Base-by-base conservation (phyloP, 768 basidiomycete species). In the Hemileccinum rubropunctum region DNA sequence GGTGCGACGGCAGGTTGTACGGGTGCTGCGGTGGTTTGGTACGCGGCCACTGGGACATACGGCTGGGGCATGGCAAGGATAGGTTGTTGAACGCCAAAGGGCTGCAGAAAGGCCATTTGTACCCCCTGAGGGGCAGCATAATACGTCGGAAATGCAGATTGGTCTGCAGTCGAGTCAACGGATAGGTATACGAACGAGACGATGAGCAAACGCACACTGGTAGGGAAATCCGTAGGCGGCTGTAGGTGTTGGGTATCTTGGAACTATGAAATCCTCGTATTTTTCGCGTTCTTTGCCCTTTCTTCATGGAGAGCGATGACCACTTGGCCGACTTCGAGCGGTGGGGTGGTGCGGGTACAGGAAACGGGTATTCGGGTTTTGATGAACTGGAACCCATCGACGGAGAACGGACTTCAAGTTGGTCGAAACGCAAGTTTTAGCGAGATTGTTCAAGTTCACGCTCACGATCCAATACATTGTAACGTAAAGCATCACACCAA, bases 331-430 rank as follows among this genome's bases (percentile, higher is more conserved):
- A 20, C 21, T 51, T 63, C 1, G 56, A 20, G 39, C 37, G 28
- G 8, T 32, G 21, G 14, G 48, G 35, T 20, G 37, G 13, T 20
- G 45, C 50, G 37, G 57, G 58, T 11, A 59, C 39, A 6, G 67
- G 62, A 47, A 63, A 58, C 4, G 54, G 47, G 26, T 47, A 51
- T 10, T 37, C 3, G n/a, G 43, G 55, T 39, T 51, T 65, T 34
- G 66, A 69, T 11, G 52, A 27, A 26, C 47, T 51, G 21, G 60
- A 52, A 21, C 66, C 66, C 66, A 67, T 66, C 41, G n/a, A n/a
- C n/a, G n/a, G n/a, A n/a, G n/a, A n/a, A n/a, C n/a, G n/a, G n/a
- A n/a, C n/a, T n/a, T n/a, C n/a, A n/a, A n/a, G n/a, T n/a, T n/a
- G n/a, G 34, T n/a, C 15, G 8, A 8, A 30, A 30, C 13, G 34